Conservation (phyloP, 345 rosid genomes). For the Populus deltoides region DNA sequence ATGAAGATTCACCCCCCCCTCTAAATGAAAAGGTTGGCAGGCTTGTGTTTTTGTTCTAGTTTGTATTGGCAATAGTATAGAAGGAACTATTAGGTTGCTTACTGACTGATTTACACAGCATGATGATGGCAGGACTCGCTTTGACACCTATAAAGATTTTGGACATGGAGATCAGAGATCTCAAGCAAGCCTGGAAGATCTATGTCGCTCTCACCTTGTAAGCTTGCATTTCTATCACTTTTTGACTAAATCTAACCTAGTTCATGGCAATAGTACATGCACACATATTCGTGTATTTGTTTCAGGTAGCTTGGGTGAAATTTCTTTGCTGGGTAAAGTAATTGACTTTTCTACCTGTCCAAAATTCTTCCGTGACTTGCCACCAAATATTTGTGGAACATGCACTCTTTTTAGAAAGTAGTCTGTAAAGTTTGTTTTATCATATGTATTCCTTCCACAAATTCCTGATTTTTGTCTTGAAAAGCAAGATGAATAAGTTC, state of each 20-base stretch:
- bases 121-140: slow-evolving; percentile 31
- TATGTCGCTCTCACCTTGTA: slow-evolving; percentile 93
- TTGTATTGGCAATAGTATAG: slow-evolving; percentile 1
- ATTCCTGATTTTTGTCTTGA: not conserved
- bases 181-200: slow-evolving; percentile 84
- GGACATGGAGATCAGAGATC: slow-evolving; percentile 40
- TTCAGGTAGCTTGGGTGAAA: not conserved
- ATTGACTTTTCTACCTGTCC: not conserved
- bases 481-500: not conserved
- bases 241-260: not conserved
- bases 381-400: not conserved
- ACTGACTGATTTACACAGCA: slow-evolving; percentile 31
- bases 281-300: not conserved
- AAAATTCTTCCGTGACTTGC: not conserved
- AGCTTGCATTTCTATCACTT: slow-evolving; percentile 17
- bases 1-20: slow-evolving; percentile 45
- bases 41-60: slow-evolving; percentile 5
- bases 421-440: not conserved
- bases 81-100: slow-evolving; percentile 9
- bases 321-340: not conserved
- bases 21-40: slow-evolving; percentile 36
- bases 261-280: not conserved
- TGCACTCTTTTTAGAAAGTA: not conserved
- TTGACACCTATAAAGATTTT: slow-evolving; percentile 39
- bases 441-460: not conserved